These are phyloP conservation scores for Phytophthora uliginosa DNA, from an alignment of 352 stramenopile species.

Conservation along the genomic window DNA sequence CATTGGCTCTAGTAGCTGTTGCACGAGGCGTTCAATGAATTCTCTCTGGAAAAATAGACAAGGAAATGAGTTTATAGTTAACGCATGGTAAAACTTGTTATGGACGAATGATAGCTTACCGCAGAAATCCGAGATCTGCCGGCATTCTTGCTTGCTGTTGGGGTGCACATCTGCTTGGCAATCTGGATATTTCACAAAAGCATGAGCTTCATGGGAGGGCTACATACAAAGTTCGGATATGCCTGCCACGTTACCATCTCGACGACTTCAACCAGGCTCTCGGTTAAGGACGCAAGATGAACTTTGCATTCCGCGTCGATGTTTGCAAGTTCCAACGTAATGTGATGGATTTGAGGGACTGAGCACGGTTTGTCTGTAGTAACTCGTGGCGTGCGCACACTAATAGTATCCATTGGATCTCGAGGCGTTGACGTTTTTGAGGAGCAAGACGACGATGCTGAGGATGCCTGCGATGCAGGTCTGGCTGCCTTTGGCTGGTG, in stretches of 20 bases:
- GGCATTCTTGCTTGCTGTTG: constrained; percentile 28
- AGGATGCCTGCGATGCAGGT: constrained; percentile 30
- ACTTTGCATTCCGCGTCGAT: constrained; percentile 60
- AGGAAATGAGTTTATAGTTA: background rate
- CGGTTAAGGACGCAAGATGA: constrained; percentile 61
- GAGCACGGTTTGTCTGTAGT: background rate
- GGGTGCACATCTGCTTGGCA: constrained; percentile 44
- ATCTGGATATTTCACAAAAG: constrained; percentile 24
- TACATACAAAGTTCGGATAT: background rate
- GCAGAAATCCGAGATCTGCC: constrained; percentile 34
- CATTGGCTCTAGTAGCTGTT: constrained; percentile 60
- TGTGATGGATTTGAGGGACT: constrained; percentile 63
- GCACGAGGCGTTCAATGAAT: constrained; percentile 60
- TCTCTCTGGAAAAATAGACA: constrained; percentile 44
- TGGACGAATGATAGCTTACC: constrained; percentile 11
- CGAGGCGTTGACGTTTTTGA: constrained; percentile 28
- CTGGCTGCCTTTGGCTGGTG: constrained; percentile 8
- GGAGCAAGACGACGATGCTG: constrained; percentile 27
- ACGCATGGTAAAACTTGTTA: background rate
- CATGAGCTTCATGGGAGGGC: background rate
- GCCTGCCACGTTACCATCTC: constrained; percentile 35
- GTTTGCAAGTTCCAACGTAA: constrained; percentile 62
- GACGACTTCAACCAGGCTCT: constrained; percentile 60
- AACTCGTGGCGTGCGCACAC: constrained; percentile 11
- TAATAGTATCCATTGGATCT: constrained; percentile 1